Conservation (phyloP, 306 rosid genomes). For the Malus asiatica region DNA sequence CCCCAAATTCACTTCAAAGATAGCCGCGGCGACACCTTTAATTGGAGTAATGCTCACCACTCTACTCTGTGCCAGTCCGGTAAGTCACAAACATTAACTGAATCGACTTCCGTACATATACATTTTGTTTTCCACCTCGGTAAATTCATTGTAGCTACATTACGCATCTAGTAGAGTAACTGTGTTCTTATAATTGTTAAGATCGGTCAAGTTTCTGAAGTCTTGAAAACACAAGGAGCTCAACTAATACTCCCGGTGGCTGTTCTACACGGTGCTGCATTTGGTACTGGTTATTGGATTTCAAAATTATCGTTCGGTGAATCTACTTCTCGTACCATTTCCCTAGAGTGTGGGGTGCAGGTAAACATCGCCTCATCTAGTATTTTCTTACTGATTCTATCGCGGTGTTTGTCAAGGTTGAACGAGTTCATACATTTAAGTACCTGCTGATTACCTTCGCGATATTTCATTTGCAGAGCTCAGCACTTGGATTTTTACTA, state of each 20-base stretch:
- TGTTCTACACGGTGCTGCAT: constrained; percentile 80
- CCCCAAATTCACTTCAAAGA: constrained; percentile 89
- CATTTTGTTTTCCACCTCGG: constrained; percentile 13
- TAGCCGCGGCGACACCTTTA: constrained; percentile 60
- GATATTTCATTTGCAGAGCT: constrained; percentile 52
- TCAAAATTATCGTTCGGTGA: constrained; percentile 82
- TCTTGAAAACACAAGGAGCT: constrained; percentile 78
- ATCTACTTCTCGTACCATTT: constrained; percentile 94
- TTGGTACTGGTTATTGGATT: constrained; percentile 77
- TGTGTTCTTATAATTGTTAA: constrained; percentile 29
- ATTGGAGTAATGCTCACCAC: constrained; percentile 90
- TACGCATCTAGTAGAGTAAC: neutral
- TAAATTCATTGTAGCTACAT: constrained; percentile 5
- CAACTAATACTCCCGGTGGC: constrained; percentile 78
- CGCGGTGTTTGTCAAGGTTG: neutral
- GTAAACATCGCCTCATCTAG: constrained; percentile 23
- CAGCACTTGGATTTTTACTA: constrained; percentile 88
- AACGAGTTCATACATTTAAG: neutral
- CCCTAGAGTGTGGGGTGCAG: constrained; percentile 98
- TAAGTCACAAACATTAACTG: constrained; percentile 31
- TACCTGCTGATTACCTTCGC: neutral
- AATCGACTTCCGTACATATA: neutral
- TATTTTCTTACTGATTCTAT: too few species aligned
- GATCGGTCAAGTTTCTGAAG: constrained; percentile 87
- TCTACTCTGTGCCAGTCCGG: constrained; percentile 91